Percentiles rank a stretch among this genome's conserved stretches.
phyloP scores from a whole-genome alignment of 2,329 filamentous ascomycete genomes.

The Aspergillus japonicus region DNA sequence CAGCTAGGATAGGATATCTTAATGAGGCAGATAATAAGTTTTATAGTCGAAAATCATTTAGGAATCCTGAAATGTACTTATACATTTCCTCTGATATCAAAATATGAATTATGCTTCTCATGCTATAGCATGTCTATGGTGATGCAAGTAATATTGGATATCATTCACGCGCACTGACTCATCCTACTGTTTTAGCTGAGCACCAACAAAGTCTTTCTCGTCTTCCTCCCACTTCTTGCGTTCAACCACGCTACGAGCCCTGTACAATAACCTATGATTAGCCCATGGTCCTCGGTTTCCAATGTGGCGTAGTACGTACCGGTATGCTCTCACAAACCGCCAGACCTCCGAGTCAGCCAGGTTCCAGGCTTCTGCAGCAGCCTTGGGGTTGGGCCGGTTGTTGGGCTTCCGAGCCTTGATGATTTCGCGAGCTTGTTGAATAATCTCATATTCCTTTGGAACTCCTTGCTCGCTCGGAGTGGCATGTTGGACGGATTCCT shows the following conservation, averaged over 20 bases:
- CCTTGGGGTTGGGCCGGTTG: slow-evolving; percentile 41
- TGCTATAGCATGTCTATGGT: background rate
- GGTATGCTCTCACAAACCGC: slow-evolving; percentile 62
- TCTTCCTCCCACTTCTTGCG: slow-evolving; percentile 60
- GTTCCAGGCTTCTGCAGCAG: slow-evolving; percentile 55
- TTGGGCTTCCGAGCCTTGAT: slow-evolving; percentile 38
- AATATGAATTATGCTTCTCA: too few species aligned
- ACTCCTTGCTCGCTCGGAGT: slow-evolving; percentile 41
- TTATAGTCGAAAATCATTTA: too few species aligned
- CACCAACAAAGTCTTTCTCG: slow-evolving; percentile 56
- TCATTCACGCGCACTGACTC: background rate
- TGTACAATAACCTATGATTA: slow-evolving; percentile 18
- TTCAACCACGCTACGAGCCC: slow-evolving; percentile 57
- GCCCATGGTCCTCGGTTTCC: background rate
- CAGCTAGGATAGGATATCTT: too few species aligned
- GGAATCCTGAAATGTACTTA: too few species aligned
- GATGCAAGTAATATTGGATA: background rate
- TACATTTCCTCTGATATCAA: too few species aligned
- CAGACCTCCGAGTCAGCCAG: slow-evolving; percentile 63
- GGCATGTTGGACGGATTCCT: slow-evolving; percentile 36
- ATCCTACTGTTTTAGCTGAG: slow-evolving; percentile 24
- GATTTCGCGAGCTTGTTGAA: slow-evolving; percentile 51
- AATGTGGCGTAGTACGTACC: slow-evolving; percentile 27
- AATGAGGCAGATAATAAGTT: too few species aligned
- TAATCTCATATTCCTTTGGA: slow-evolving; percentile 46